Base-by-base conservation (phyloP, 1,284 basidiomycete species). In the Moesziomyces parantarcticus region DNA sequence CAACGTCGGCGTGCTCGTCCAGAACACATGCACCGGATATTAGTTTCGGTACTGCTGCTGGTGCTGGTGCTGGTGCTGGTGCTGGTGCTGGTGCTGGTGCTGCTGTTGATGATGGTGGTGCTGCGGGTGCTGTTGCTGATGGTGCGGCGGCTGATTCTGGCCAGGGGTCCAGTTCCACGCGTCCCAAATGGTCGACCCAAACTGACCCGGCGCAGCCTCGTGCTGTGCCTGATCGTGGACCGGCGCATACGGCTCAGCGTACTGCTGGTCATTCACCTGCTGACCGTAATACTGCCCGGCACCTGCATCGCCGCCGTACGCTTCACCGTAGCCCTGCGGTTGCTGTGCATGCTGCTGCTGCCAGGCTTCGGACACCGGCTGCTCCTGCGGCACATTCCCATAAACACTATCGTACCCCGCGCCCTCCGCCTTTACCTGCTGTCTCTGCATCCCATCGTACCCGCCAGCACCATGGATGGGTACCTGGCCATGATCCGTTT, bases 101-200 rank as follows among this genome's bases (percentile, higher is more conserved):
- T 44, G 50, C 5, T 50, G 36, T 7, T 25, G 34, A 20, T 41
- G 46, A 11, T 21, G 34, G 7, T 50, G 48, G 16, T 58, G 59
- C 6, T 21, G 43, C 8, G 47, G 53, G 41, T 48, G 48, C 26
- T 26, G 45, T 5, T 47, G 52, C n/a, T 42, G 45, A 9, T 55
- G 45, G 23, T 25, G 32, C 20, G 22, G 40, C 13, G 43, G 55
- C 52, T 40, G 34, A 16, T 44, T 36, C 36, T 58, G 55, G 13
- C 40, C 50, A 34, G 59, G 55, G 3, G 42, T 50, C 59, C 59
- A 69, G 20, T 59, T 23, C 59, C 66, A 63, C 13, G 48, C 60
- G 20, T 62, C n/a, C 66, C 59, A 63, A 22, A 49, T 36, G 22
- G 36, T 26, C 10, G 49, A 43, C 7, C 40, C 42, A n/a, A 14